phyloP scores from a whole-genome alignment of 2,329 filamentous ascomycete genomes.

The Calonectria montana region DNA sequence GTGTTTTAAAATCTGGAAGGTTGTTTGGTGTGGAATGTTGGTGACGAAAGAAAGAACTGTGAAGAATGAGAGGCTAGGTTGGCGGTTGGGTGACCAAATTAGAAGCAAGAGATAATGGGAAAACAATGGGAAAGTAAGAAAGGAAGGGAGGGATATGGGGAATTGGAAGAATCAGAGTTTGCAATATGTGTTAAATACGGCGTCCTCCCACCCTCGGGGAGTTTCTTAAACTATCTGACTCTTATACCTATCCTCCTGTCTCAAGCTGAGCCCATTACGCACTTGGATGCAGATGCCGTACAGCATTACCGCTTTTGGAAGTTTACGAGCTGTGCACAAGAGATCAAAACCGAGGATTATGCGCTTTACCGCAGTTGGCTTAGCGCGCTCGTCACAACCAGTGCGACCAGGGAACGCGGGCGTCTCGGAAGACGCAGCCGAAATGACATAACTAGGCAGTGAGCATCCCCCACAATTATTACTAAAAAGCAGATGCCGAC shows the following conservation, averaged over 20 bases:
- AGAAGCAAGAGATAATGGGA: not conserved
- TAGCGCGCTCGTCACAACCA: not conserved
- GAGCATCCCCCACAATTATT: conserved; percentile 4
- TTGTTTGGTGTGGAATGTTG: not conserved
- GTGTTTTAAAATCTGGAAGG: not conserved
- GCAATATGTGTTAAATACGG: not conserved
- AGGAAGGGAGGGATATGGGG: not conserved
- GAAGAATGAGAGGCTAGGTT: too few relatives aligned
- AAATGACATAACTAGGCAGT: conserved; percentile 1
- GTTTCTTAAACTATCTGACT: not conserved
- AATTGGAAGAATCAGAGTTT: not conserved
- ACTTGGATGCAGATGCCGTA: not conserved
- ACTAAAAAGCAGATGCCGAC: not conserved
- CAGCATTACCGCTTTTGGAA: conserved; percentile 2
- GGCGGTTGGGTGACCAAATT: too few relatives aligned
- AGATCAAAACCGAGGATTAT: not conserved
- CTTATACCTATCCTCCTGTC: not conserved
- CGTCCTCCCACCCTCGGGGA: not conserved
- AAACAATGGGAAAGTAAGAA: not conserved
- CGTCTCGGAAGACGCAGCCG: not conserved
- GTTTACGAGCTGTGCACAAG: conserved; percentile 3
- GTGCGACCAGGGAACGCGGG: not conserved
- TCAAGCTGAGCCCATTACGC: not conserved
- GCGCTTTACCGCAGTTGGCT: not conserved
- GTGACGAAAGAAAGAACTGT: too few relatives aligned